These are phyloP conservation scores for Perkinsus chesapeaki DNA, from an alignment of 169 alveolate genomes.

Conservation along the genomic window DNA sequence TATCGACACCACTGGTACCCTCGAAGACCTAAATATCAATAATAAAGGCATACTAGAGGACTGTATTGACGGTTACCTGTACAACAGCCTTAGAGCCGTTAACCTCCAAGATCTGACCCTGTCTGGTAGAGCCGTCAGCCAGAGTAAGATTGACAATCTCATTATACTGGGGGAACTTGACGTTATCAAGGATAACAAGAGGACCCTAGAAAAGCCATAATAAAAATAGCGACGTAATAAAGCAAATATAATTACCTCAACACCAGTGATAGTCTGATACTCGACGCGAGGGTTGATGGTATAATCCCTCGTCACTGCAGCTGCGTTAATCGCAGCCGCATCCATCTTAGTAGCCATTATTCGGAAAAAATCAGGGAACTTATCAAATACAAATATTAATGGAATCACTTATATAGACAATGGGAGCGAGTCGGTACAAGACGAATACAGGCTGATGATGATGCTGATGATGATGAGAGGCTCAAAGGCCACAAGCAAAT, in stretches of 20 bases:
- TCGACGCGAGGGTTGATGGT: slow-evolving; percentile 88
- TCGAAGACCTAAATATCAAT: slow-evolving; percentile 86
- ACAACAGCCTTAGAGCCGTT: slow-evolving; percentile 94
- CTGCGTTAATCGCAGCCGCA: slow-evolving; percentile 44
- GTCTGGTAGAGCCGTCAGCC: slow-evolving; percentile 90
- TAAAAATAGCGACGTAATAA: not conserved
- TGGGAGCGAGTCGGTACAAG: not conserved
- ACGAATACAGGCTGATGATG: not conserved
- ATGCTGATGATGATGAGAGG: not conserved
- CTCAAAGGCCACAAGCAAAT: not conserved
- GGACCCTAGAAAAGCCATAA: slow-evolving; percentile 71
- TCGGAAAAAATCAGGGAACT: not conserved
- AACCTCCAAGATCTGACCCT: slow-evolving; percentile 97
- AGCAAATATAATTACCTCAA: slow-evolving; percentile 17
- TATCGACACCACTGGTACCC: slow-evolving; percentile 99
- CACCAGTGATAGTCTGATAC: slow-evolving; percentile 73
- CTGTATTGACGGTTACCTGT: slow-evolving; percentile 10
- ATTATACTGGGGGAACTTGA: slow-evolving; percentile 94
- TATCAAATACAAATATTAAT: too few relatives aligned
- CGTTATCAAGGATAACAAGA: slow-evolving; percentile 96
- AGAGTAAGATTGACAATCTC: slow-evolving; percentile 89
- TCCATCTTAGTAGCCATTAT: slow-evolving; percentile 2
- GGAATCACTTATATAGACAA: too few relatives aligned
- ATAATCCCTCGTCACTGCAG: slow-evolving; percentile 83
- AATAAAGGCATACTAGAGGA: not conserved